Evolutionary conservation across 768 basidiomycete species (phyloP).

Genomic region (Naganishia kalamii): DNA sequence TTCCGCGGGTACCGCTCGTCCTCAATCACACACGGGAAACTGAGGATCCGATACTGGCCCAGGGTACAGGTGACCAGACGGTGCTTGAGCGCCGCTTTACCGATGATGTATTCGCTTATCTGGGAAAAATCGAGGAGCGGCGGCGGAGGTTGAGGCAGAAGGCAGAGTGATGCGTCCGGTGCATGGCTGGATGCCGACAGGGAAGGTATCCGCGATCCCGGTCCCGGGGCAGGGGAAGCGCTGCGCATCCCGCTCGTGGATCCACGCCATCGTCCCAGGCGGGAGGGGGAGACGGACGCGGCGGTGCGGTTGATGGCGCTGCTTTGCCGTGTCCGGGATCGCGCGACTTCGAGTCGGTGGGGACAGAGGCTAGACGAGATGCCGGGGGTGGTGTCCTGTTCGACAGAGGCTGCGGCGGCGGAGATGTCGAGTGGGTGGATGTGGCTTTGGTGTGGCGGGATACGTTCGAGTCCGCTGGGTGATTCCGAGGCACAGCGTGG

Average conservation of each 20-base stretch:
- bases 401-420: not conserved
- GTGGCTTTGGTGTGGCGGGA: not conserved
- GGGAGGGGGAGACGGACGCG: not conserved
- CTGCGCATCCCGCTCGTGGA: not conserved
- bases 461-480: not conserved
- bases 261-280: not conserved
- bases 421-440: not conserved
- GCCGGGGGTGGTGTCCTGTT: too few species aligned
- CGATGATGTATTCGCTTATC: conserved; percentile 90
- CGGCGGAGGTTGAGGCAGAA: not conserved
- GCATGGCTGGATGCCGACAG: not conserved
- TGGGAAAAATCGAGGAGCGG: conserved; percentile 78
- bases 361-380: too few species aligned
- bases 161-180: not conserved
- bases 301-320: too few species aligned
- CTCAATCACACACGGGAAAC: conserved; percentile 73
- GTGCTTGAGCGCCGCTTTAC: conserved; percentile 74
- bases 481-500: conserved; percentile 30
- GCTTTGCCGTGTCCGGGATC: too few species aligned
- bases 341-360: too few species aligned
- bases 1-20: conserved; percentile 70
- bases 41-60: conserved; percentile 67
- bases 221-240: not conserved
- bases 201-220: not conserved
- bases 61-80: conserved; percentile 68